A percentile compares a stretch with the other conserved stretches of the same genome.
These are phyloP conservation scores for Tulasnella sp. DNA, from an alignment of 768 basidiomycete genomes.

Conservation along the genomic window DNA sequence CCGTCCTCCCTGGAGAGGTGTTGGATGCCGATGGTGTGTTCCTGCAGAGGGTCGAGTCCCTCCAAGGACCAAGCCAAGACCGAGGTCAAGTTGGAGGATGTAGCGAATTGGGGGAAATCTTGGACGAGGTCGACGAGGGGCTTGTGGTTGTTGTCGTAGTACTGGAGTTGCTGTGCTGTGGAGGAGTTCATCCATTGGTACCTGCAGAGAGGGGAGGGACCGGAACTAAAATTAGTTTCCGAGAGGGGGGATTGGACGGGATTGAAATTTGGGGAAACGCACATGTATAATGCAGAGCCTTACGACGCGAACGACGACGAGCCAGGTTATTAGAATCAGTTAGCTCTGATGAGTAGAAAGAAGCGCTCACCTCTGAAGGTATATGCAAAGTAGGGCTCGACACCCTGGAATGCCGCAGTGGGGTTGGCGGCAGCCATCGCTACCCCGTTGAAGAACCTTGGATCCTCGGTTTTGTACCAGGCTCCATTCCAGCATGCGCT, in stretches of 20 bases:
- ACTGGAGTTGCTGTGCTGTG: background rate
- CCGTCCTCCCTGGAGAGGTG: background rate
- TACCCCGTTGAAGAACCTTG: background rate
- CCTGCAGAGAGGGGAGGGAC: background rate
- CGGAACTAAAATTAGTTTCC: background rate
- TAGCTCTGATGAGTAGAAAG: background rate
- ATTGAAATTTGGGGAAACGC: background rate
- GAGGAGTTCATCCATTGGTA: constrained; percentile 16
- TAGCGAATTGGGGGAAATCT: background rate
- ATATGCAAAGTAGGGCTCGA: constrained; percentile 14
- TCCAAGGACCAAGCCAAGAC: constrained; percentile 10
- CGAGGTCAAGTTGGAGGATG: background rate
- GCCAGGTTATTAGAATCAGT: too few relatives aligned
- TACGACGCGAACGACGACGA: background rate
- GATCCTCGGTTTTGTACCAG: background rate
- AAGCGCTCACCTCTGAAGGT: constrained; percentile 8
- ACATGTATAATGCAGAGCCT: constrained; percentile 15
- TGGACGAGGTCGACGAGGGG: background rate
- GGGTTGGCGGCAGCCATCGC: background rate
- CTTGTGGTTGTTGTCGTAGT: background rate
- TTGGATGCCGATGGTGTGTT: constrained; percentile 14
- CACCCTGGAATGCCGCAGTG: background rate
- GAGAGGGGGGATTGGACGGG: background rate
- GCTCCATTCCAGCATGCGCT: background rate
- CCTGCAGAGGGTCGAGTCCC: constrained; percentile 1